Base-by-base conservation (phyloP, 768 basidiomycete species). In the Lactarius trivialis region DNA sequence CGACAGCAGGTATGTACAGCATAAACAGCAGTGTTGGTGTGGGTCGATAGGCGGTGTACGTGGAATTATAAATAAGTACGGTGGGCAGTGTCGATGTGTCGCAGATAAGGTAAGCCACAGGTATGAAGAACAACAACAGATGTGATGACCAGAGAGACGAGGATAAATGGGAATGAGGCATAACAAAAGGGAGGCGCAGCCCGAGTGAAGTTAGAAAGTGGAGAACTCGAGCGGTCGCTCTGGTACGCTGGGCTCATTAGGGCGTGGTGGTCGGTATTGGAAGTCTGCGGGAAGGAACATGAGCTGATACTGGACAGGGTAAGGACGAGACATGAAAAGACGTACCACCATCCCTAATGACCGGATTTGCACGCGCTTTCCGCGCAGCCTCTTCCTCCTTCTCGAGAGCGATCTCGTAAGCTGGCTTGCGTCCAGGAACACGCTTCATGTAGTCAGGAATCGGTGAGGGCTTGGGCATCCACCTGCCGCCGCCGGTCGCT, bases 401-500 rank as follows among this genome's bases (percentile, higher is more conserved):
- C 70, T 90, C 89, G 75, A 89, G 81, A 68, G 86, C 82, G 24
- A 88, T 72, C 70, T 90, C 87, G 61, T 79, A 90, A 4, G 76
- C 79, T 0, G 87, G 82, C 68, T 88, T 88, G 68, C 79, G 79
- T 9, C 88, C 88, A 1, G 85, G 85, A n/a, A 83, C 73, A 14
- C 85, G 80, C 65, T 79, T 76, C 55, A 79, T 80, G 28, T 70
- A 70, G 49, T 69, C 76, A 73, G 60, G 79, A 67, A 65, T 70
- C 12, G 73, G 72, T 33, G 78, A 79, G 68, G 85, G 86, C 36
- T 90, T 89, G 66, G 82, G 81, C 9, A 19, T 61, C 89, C 89
- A 91, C 36, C 90, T 83, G 17, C 89, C 89, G 15, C 88, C 88
- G 51, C 90, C 89, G 21, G 83, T 82, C 1, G 85, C 86, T 68